Evolutionary conservation across 116 monocot genomes (phyloP), one percentile per base, ranked within the genome.

Genomic region (Papilionanthe hybrid): DNA sequence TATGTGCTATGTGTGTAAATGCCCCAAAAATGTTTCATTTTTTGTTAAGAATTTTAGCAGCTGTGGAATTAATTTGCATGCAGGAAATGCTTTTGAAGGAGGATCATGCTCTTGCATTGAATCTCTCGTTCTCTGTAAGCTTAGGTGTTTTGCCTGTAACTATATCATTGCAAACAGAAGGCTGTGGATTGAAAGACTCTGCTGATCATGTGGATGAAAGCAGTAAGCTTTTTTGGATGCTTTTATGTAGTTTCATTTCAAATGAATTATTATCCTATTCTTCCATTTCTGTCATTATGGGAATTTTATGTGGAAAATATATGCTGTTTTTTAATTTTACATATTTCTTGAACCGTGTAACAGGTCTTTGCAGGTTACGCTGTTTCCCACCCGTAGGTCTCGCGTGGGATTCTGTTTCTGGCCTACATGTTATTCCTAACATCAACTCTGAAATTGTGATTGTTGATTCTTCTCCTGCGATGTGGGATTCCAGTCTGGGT

Each of bases 361-460:
- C 80, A 97, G 97, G 88, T 68, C 81, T 94, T 48, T 97, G 97
- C 81, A 97, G 90, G 82, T 79, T 92, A 68, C 89, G 97, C 9
- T 97, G 97, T 76, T 97, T 97, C 82, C 97, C 97, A 76, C 94
- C 97, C n/a, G 86, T 92, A 13, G 94, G 89, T 30, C 50, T 97
- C 81, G 90, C 91, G 56, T 94, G 89, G 97, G 94, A 97, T 87
- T 79, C 89, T 75, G 72, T 79, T 71, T 92, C 94, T 65, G 92
- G 91, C 78, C 66, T 92, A 42, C 87, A 91, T 79, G 72, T 97
- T 45, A 82, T 91, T 81, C 97, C 94, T 67, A 97, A 92, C 80
- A 71, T 97, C 56, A 87, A 84, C 57, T 84, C 89, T 81, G 92
- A 97, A 85, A 94, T 85, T 44, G 43, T 97, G 37, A 75, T 81